These are phyloP conservation scores for Cicer pinnatifidum DNA, from an alignment of 306 rosid genomes.

Conservation along the genomic window DNA sequence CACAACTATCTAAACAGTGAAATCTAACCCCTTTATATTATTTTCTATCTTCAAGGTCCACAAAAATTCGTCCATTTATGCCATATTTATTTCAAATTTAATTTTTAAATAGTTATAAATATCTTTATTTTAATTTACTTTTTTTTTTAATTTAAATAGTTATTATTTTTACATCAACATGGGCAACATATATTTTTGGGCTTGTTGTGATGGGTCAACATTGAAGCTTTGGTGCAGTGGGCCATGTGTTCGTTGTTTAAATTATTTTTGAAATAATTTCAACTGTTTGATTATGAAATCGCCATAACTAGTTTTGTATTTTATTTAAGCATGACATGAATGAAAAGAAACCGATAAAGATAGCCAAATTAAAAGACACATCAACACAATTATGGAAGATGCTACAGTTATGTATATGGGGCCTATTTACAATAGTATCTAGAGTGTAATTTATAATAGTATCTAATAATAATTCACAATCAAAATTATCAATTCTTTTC, in stretches of 20 bases:
- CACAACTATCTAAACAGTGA: not conserved
- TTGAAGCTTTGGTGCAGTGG: constrained; percentile 36
- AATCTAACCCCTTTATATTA: not conserved
- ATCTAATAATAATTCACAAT: not conserved
- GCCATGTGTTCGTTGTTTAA: constrained; percentile 42
- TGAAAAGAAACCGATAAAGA: constrained; percentile 44
- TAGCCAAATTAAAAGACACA: constrained; percentile 41
- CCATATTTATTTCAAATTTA: not conserved
- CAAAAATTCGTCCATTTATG: not conserved
- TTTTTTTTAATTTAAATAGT: not conserved
- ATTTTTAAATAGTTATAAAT: not conserved
- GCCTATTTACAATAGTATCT: constrained; percentile 38
- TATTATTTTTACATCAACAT: not conserved
- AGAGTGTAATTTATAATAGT: constrained; percentile 11
- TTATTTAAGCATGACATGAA: constrained; percentile 43
- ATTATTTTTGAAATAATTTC: constrained; percentile 45
- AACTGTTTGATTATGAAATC: constrained; percentile 48
- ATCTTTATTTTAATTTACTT: too few species aligned
- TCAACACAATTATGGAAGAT: constrained; percentile 39
- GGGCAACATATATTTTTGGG: constrained; percentile 32
- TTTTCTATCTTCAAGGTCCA: too few species aligned
- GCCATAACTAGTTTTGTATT: constrained; percentile 46
- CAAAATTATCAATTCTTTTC: constrained; percentile 22
- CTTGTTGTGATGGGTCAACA: constrained; percentile 47
- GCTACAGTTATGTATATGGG: constrained; percentile 35